Base-by-base conservation (phyloP, 768 basidiomycete species). In the Phylloporus arenicola region DNA sequence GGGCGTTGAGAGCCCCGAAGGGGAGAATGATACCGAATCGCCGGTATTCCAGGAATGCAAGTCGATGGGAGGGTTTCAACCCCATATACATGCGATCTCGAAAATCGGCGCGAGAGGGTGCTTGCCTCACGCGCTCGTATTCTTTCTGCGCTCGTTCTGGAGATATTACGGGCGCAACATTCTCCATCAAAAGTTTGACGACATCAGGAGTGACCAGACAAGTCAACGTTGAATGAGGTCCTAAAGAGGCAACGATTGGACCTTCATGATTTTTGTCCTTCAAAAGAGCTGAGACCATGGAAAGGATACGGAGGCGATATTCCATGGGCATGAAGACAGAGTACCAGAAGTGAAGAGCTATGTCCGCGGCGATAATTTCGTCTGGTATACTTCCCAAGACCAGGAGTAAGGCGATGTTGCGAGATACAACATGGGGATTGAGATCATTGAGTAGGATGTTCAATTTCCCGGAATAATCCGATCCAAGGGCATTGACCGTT, bases 281-380 rank as follows among this genome's bases (percentile, higher is more conserved):
- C 42, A 64, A 29, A 37, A 60, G 42, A 12, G 53, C 31, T 2
- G 64, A 43, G 24, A 69, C 54, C 40, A 59, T 51, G 3, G 48
- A 20, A 4, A 64, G 40, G 17, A 67, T 48, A 17, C 51, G 50
- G 4, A 64, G 7, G 12, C 56, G 56, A 51, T 75, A 70, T 38
- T 64, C 61, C 34, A 45, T 47, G 7, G 75, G 74, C 37, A 77
- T 43, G 50, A 72, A 72, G 7, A 65, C 65, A 2, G 77, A 79
- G 47, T 76, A 76, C 73, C 74, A 77, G 45, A 75, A 71, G 50
- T 79, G 77, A 19, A 77, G 64, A 6, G 75, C 76, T 4, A 69
- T 57, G 34, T 78, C 78, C 8, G 69, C 76, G 1, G 72, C 72
- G 17, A 68, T 19, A 6, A 11, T 44, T 48, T 60, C 49, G 46